Evolutionary conservation across 1,284 basidiomycete species (phyloP), one percentile per base, ranked within the genome.

Genomic region (Anthracocystis setariae): DNA sequence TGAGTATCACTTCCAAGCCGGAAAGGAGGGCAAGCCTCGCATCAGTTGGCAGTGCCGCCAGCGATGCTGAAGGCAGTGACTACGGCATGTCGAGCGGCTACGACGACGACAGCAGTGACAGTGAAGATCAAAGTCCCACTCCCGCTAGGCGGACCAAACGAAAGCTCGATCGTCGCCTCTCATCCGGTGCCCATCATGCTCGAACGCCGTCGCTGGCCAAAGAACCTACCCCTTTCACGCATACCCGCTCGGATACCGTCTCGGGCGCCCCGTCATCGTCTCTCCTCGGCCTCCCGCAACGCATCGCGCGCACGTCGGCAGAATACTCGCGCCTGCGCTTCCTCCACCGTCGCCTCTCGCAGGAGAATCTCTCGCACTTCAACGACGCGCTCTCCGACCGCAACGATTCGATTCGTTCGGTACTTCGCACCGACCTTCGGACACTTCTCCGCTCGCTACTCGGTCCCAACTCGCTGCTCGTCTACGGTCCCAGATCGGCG

Each of bases 301-400:
- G 93, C 77, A 86, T 97, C 4, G 87, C 88, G 15, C 88, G 94
- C 47, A 91, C 94, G 15, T 92, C 93, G 12, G 86, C 89, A 12
- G 94, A 96, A 83, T 96, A 94, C 81, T 92, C 88, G 3, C 93
- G 97, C 80, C 86, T 97, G n/a, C 86, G 93, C 33, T 98, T 97
- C 82, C 91, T 96, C 73, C 87, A 89, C 37, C 87, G 89, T 17
- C 94, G 96, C 82, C 92, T 93, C 17, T 86, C 88, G 10, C 85
- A 85, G 12, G 90, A 92, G 74, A 87, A 87, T 2, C 92, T 92
- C 80, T 86, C 86, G 9, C 52, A 46, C 8, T 93, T 92, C 75
- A 88, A 94, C 2, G 87, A 90, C 58, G 90, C 91, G 68, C 87
- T 93, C 15, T 89, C 92, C 86, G 91, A 90, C 15, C 88, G 91